Percentiles rank a stretch among this genome's conserved stretches.
Conservation (phyloP, 768 basidiomycete species). For the Hypholoma sublateritium region DNA sequence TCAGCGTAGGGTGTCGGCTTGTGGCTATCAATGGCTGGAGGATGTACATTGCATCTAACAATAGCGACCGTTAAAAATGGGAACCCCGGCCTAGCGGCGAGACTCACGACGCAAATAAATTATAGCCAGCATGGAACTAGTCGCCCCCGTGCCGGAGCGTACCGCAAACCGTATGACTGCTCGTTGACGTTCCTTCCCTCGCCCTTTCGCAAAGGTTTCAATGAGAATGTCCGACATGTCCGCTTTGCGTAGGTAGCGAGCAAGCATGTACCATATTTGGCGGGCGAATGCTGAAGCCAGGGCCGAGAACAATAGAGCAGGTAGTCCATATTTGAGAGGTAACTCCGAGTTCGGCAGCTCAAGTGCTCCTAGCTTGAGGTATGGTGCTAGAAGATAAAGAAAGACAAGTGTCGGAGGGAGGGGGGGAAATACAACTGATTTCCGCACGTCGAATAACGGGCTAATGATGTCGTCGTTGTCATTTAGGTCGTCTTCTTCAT, state of each 20-base stretch:
- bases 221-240: slow-evolving; percentile 67
- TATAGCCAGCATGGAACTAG: slow-evolving; percentile 53
- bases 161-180: slow-evolving; percentile 41
- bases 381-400: slow-evolving; percentile 68
- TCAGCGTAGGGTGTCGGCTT: slow-evolving; percentile 21
- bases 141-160: slow-evolving; percentile 41
- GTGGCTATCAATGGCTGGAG: slow-evolving; percentile 49
- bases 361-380: slow-evolving; percentile 71
- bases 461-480: slow-evolving; percentile 51
- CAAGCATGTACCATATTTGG: slow-evolving; percentile 79
- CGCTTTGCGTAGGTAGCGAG: slow-evolving; percentile 63
- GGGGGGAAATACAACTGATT: slow-evolving; percentile 43
- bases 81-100: neutral
- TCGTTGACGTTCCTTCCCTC: slow-evolving; percentile 49
- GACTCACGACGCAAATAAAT: slow-evolving; percentile 68
- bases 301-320: slow-evolving; percentile 53
- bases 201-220: slow-evolving; percentile 57
- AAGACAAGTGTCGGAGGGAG: slow-evolving; percentile 60
- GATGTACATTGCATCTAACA: slow-evolving; percentile 52
- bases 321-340: slow-evolving; percentile 50
- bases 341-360: slow-evolving; percentile 49
- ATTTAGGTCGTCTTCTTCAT: slow-evolving; percentile 31
- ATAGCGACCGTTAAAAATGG: neutral
- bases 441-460: slow-evolving; percentile 42
- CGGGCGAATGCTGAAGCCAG: slow-evolving; percentile 57